A percentile compares a stretch with the other conserved stretches of the same genome.
Evolutionary conservation across 352 stramenopile genomes (phyloP).

Genomic region (Phytophthora foliorum): DNA sequence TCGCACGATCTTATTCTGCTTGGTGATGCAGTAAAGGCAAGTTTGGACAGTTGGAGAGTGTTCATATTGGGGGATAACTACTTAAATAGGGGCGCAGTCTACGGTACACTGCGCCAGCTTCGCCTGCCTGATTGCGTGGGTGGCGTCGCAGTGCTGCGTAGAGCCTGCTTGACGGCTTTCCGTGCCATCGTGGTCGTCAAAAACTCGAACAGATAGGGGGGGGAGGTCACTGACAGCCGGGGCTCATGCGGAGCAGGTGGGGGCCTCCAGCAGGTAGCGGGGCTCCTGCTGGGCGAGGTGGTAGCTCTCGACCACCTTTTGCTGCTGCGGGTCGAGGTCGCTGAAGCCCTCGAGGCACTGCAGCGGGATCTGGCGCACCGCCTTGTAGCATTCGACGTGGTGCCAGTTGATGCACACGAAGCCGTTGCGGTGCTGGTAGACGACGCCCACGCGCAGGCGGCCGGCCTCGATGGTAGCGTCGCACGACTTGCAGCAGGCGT

Average conservation of each 20-base stretch:
- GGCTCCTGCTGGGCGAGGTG: constrained; percentile 33
- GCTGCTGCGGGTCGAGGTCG: constrained; percentile 65
- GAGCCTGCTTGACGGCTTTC: not conserved
- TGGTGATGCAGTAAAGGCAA: too few relatives aligned
- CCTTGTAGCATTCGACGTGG: constrained; percentile 83
- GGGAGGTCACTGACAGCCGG: not conserved
- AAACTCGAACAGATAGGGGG: constrained; percentile 27
- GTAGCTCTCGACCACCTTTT: constrained; percentile 66
- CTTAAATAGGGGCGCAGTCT: constrained; percentile 37
- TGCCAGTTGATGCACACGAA: constrained; percentile 91
- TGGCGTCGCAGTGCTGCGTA: not conserved
- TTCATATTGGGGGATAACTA: constrained; percentile 36
- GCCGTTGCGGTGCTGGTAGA: constrained; percentile 85
- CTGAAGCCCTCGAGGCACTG: constrained; percentile 72
- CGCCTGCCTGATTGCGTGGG: not conserved
- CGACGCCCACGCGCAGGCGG: constrained; percentile 77
- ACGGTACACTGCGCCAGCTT: constrained; percentile 15
- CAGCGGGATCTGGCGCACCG: constrained; percentile 66
- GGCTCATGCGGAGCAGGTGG: constrained; percentile 50
- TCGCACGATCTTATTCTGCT: constrained; percentile 13
- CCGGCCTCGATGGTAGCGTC: constrained; percentile 71
- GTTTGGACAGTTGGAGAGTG: constrained; percentile 15
- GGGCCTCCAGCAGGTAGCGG: constrained; percentile 35
- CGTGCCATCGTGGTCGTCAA: too few relatives aligned
- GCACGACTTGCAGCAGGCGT: constrained; percentile 84